Evolutionary conservation across 2,329 filamentous ascomycete genomes (phyloP).

Genomic region (Pseudocercospora eumusae): DNA sequence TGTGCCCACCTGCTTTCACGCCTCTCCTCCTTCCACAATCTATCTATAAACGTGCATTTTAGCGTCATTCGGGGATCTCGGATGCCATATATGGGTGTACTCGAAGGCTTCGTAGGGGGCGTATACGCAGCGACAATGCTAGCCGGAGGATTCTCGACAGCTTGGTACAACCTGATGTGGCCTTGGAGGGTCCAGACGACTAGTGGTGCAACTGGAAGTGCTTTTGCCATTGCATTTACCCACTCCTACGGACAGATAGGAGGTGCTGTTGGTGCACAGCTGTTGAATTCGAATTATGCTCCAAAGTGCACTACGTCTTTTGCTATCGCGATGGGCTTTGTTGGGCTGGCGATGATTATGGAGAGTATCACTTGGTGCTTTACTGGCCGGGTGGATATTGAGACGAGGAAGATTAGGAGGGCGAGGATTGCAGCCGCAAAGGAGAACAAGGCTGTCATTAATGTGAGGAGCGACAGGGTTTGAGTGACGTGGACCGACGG

Average conservation of each 20-base stretch:
- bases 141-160: slow-evolving; percentile 11
- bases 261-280: slow-evolving; percentile 50
- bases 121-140: slow-evolving; percentile 21
- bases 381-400: not conserved
- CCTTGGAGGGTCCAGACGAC: slow-evolving; percentile 21
- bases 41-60: too few species aligned
- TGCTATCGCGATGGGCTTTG: slow-evolving; percentile 20
- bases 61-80: too few species aligned
- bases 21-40: too few species aligned
- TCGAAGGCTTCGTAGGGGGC: too few species aligned
- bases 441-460: slow-evolving; percentile 14
- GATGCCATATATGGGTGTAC: too few species aligned
- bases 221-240: slow-evolving; percentile 16
- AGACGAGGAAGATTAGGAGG: slow-evolving; percentile 15
- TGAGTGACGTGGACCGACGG: too few species aligned
- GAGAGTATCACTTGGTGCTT: slow-evolving; percentile 13
- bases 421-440: slow-evolving; percentile 10
- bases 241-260: slow-evolving; percentile 44
- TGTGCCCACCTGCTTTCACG: too few species aligned
- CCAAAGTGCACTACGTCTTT: slow-evolving; percentile 14
- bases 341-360: slow-evolving; percentile 9
- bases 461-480: not conserved
- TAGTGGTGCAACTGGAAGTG: slow-evolving; percentile 17
- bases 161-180: slow-evolving; percentile 23
- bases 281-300: slow-evolving; percentile 35